A percentile compares a stretch with the other conserved stretches of the same genome.
These are phyloP conservation scores for Vigna hirtella DNA, from an alignment of 306 rosid species.

Conservation along the genomic window DNA sequence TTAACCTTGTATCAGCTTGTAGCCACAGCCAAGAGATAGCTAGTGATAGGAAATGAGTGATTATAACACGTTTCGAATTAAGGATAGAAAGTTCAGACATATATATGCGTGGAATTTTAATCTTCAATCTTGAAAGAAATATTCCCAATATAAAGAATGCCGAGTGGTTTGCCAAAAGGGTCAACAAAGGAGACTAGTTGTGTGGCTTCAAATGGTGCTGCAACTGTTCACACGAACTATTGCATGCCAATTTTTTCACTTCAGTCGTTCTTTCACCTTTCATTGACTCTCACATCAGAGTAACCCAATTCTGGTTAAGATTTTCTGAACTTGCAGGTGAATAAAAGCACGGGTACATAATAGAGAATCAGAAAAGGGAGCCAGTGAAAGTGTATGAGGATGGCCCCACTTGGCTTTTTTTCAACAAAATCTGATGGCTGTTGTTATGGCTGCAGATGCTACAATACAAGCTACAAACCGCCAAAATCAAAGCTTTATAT, in stretches of 20 bases:
- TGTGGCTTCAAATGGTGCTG: slow-evolving; percentile 32
- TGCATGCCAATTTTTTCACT: slow-evolving; percentile 1
- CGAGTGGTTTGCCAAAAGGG: slow-evolving; percentile 2
- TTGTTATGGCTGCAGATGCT: slow-evolving; percentile 28
- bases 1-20: background rate
- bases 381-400: slow-evolving; percentile 35
- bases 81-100: slow-evolving; percentile 3
- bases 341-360: background rate
- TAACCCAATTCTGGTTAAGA: slow-evolving; percentile 15
- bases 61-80: background rate
- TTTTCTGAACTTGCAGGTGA: slow-evolving; percentile 16
- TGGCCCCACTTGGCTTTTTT: slow-evolving; percentile 16
- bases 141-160: slow-evolving; percentile 3
- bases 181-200: background rate
- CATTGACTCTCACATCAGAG: background rate
- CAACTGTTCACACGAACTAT: slow-evolving; percentile 17
- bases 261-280: background rate
- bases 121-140: slow-evolving; percentile 25
- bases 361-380: slow-evolving; percentile 41
- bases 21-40: background rate
- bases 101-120: slow-evolving; percentile 6
- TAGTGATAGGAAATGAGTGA: background rate
- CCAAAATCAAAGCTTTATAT: background rate
- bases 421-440: slow-evolving; percentile 18
- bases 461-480: background rate